Conservation (phyloP, 1,139 yeast species). For the Saccharomycopsis phalli region DNA sequence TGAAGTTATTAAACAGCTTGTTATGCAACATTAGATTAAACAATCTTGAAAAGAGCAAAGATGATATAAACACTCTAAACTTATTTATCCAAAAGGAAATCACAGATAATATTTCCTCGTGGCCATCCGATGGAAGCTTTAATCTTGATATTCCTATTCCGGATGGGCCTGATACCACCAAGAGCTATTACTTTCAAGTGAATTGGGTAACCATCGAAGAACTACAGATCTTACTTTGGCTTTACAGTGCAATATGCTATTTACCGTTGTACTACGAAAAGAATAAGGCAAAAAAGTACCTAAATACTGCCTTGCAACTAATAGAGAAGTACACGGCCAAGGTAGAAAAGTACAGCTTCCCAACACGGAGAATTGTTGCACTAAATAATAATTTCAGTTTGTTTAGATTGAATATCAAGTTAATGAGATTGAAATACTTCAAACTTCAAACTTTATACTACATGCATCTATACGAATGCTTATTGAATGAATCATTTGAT, state of each 20-base stretch:
- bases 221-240: conserved; percentile 18
- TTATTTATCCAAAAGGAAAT: conserved; percentile 11
- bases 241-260: conserved; percentile 15
- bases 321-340: conserved; percentile 7
- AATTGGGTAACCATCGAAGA: conserved; percentile 19
- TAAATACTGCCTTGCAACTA: conserved; percentile 11
- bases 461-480: conserved; percentile 5
- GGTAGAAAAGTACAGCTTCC: conserved; percentile 10
- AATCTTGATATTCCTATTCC: conserved; percentile 10
- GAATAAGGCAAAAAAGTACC: conserved; percentile 13
- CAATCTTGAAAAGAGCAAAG: conserved; percentile 5
- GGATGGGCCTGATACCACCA: neutral
- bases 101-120: conserved; percentile 6
- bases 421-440: conserved; percentile 11
- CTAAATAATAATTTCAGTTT: neutral
- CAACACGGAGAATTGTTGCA: neutral
- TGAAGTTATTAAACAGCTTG: conserved; percentile 12
- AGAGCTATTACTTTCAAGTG: conserved; percentile 10
- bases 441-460: conserved; percentile 14
- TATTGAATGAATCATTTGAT: conserved; percentile 4
- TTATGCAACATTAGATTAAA: conserved; percentile 4
- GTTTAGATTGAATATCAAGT: conserved; percentile 8
- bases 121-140: conserved; percentile 18
- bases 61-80: conserved; percentile 7
- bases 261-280: conserved; percentile 11